Conservation (phyloP, 2,329 filamentous ascomycete genomes). For the Apiospora malaysiana region DNA sequence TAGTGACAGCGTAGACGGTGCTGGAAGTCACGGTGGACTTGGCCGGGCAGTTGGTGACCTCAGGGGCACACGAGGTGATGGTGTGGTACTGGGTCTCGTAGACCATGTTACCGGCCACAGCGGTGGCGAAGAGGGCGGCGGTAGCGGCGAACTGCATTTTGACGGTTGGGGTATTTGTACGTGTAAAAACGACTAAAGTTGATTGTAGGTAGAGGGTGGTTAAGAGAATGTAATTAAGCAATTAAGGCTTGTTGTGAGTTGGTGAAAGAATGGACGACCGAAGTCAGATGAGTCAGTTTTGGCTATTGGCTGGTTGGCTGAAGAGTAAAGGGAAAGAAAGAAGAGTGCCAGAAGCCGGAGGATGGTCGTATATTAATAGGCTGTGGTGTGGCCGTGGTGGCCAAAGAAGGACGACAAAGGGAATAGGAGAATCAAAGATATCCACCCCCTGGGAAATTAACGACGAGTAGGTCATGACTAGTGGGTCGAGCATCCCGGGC, state of each 20-base stretch:
- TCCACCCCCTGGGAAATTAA: conserved; percentile 19
- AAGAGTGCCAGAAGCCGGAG: conserved; percentile 35
- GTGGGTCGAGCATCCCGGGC: conserved; percentile 15
- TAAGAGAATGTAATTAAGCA: conserved; percentile 38
- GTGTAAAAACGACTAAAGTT: conserved; percentile 39
- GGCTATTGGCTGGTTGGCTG: conserved; percentile 51
- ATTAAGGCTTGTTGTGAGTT: conserved; percentile 32
- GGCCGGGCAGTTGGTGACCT: conserved; percentile 67
- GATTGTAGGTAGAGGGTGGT: conserved; percentile 17
- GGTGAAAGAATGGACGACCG: conserved; percentile 63
- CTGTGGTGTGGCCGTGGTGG: background rate
- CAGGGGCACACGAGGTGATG: conserved; percentile 65
- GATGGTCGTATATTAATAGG: conserved; percentile 55
- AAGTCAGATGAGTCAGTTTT: conserved; percentile 55
- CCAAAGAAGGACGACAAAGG: conserved; percentile 11
- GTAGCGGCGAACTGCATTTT: conserved; percentile 68
- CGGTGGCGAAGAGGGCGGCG: conserved; percentile 56
- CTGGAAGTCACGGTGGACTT: conserved; percentile 47
- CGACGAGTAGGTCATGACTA: background rate
- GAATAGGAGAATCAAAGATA: conserved; percentile 7
- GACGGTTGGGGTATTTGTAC: conserved; percentile 43
- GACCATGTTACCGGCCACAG: conserved; percentile 53
- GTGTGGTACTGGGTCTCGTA: conserved; percentile 65
- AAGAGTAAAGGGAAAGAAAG: conserved; percentile 40
- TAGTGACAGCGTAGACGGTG: conserved; percentile 47